Evolutionary conservation across 2,329 filamentous ascomycete species (phyloP).

Genomic region (Rachicladosporium sp.): DNA sequence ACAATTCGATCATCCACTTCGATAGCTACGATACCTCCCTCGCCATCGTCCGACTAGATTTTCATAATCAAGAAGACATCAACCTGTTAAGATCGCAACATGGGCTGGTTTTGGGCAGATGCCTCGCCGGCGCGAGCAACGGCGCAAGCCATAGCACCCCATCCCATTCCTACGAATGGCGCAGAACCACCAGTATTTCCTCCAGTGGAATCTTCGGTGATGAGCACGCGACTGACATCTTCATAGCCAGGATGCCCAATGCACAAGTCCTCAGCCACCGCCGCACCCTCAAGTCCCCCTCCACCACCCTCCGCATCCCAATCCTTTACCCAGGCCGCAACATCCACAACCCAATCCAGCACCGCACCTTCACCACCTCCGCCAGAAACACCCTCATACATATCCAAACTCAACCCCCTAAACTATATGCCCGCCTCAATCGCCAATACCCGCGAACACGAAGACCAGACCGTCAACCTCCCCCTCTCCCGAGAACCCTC

Average conservation of each 20-base stretch:
- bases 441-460: constrained; percentile 60
- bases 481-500: constrained; percentile 72
- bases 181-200: constrained; percentile 44
- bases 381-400: constrained; percentile 31
- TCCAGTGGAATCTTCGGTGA: constrained; percentile 3
- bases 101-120: constrained; percentile 65
- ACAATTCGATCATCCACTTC: no score
- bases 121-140: constrained; percentile 19
- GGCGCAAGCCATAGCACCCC: constrained; percentile 30
- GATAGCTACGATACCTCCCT: no score
- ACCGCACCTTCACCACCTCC: no score
- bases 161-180: constrained; percentile 32
- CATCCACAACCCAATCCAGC: constrained; percentile 8
- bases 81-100: constrained; percentile 20
- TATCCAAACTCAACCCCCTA: constrained; percentile 61
- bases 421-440: constrained; percentile 93
- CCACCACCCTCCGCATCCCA: constrained; percentile 18
- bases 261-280: constrained; percentile 39
- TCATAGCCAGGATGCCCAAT: constrained; percentile 56
- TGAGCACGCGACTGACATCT: constrained; percentile 9
- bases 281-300: constrained; percentile 11
- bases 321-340: constrained; percentile 1
- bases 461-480: constrained; percentile 59
- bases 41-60: no score
- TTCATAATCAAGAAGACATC: no score